Base-by-base conservation (phyloP, 23 red algal genomes). In the Gracilaria caudata region DNA sequence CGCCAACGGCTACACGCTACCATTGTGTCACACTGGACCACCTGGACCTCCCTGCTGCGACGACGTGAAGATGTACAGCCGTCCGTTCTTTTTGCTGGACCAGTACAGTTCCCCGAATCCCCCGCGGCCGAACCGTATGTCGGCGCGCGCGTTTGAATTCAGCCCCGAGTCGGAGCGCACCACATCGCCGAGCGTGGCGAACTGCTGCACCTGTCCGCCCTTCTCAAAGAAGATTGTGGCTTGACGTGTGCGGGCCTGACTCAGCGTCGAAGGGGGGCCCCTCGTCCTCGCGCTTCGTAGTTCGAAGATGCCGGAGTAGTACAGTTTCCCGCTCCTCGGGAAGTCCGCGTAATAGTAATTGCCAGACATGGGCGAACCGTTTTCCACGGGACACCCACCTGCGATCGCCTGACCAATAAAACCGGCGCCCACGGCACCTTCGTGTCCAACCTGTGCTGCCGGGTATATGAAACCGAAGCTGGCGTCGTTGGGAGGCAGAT, bases 11-110 rank as follows among this genome's bases (percentile, higher is more conserved):
- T 45, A 4, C 43, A 45, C 43, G 43, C 11, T 11, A 45, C 49
- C 13, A 9, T 17, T 16, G 49, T 1, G 2, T 66, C 13, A 66
- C 29, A 66, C 61, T 2, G 26, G 29, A 17, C 73, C 73, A 30
- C 44, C 49, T 19, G 73, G 73, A 32, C 73, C 83, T 9, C 83
- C 68, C 4, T 14, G 41, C 65, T 43, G 30, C 26, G 83, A 87
- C 25, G 83, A 87, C 1, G 65, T 56, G 83, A 87, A 87, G 3
- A 73, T n/a, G 47, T 87, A 87, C 33, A 87, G 20, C 14, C 46
- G 19, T 13, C 83, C 83, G 47, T 66, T 87, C 4, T 29, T 29
- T 68, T 87, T 87, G 71, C 83, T 87, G 24, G 83, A 87, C 83
- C 83, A 87, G 23, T 72, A 76, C 28, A 87, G 51, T 41, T 87